Conservation (phyloP, 306 rosid species). For the Cicer yamashitae region DNA sequence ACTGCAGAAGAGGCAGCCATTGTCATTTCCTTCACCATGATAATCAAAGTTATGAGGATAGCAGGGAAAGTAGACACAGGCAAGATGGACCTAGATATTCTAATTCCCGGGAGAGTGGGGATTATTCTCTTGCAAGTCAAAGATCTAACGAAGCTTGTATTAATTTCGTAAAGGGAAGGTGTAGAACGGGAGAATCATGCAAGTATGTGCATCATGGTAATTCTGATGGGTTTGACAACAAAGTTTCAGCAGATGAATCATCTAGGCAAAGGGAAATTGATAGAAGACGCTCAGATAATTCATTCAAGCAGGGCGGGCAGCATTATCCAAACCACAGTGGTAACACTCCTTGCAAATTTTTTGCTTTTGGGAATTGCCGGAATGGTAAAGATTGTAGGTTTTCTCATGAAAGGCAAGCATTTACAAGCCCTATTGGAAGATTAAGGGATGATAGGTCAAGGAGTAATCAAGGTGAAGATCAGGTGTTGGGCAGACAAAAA, state of each 20-base stretch:
- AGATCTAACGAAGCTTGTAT: slow-evolving; percentile 61
- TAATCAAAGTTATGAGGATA: slow-evolving; percentile 62
- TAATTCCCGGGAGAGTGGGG: slow-evolving; percentile 57
- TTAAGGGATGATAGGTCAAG: slow-evolving; percentile 63
- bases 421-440: slow-evolving; percentile 69
- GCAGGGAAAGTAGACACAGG: slow-evolving; percentile 73
- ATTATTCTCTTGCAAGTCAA: slow-evolving; percentile 60
- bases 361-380: slow-evolving; percentile 83
- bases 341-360: slow-evolving; percentile 80
- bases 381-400: slow-evolving; percentile 83
- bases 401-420: slow-evolving; percentile 75
- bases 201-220: slow-evolving; percentile 69
- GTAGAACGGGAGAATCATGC: slow-evolving; percentile 83
- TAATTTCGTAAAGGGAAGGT: slow-evolving; percentile 79
- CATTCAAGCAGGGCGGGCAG: slow-evolving; percentile 61
- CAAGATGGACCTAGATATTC: slow-evolving; percentile 65
- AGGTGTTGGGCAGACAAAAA: slow-evolving; percentile 54
- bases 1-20: slow-evolving; percentile 81
- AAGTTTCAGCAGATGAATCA: slow-evolving; percentile 58
- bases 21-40: slow-evolving; percentile 79
- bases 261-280: slow-evolving; percentile 71
- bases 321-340: slow-evolving; percentile 57
- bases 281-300: slow-evolving; percentile 57
- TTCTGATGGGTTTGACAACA: slow-evolving; percentile 56
- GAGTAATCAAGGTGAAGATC: slow-evolving; percentile 57